phyloP scores from a whole-genome alignment of 1,284 basidiomycete species.

The Austroboletus novae-zelandiae region DNA sequence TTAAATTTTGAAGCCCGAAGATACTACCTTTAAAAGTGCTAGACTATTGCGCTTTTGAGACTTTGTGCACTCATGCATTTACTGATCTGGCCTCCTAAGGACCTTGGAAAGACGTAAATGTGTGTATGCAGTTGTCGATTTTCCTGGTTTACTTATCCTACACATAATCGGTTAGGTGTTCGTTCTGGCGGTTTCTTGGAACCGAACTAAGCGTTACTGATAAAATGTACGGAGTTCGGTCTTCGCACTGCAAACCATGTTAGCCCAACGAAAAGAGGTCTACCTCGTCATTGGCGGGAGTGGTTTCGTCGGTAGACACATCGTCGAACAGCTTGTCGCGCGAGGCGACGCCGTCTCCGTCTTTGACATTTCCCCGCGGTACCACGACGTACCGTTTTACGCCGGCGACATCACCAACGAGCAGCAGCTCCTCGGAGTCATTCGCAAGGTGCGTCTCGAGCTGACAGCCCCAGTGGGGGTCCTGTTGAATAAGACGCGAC shows the following conservation, averaged over 20 bases:
- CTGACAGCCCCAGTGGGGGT: not conserved
- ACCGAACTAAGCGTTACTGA: too few species aligned
- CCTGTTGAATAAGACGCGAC: not conserved
- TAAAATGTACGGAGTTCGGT: too few species aligned
- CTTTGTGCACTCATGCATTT: too few species aligned
- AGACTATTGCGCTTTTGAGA: too few species aligned
- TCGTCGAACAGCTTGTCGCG: constrained; percentile 78
- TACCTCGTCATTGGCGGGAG: constrained; percentile 89
- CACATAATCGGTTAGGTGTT: too few species aligned
- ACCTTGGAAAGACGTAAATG: too few species aligned
- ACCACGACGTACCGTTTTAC: constrained; percentile 83
- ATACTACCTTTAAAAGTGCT: too few species aligned
- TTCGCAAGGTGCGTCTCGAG: constrained; percentile 57
- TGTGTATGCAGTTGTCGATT: too few species aligned
- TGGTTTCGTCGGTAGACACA: constrained; percentile 89
- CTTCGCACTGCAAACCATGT: constrained; percentile 12
- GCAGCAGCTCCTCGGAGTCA: constrained; percentile 65
- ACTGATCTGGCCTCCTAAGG: too few species aligned
- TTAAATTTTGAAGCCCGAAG: too few species aligned
- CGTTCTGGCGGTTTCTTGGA: too few species aligned
- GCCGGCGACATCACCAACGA: constrained; percentile 84
- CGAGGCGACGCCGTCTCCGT: constrained; percentile 81
- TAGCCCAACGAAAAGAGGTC: constrained; percentile 41
- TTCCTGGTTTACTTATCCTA: too few species aligned
- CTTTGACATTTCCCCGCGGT: constrained; percentile 88